These are phyloP conservation scores for Nakaseomyces bracarensis DNA, from an alignment of 1,139 yeast species.

Conservation along the genomic window DNA sequence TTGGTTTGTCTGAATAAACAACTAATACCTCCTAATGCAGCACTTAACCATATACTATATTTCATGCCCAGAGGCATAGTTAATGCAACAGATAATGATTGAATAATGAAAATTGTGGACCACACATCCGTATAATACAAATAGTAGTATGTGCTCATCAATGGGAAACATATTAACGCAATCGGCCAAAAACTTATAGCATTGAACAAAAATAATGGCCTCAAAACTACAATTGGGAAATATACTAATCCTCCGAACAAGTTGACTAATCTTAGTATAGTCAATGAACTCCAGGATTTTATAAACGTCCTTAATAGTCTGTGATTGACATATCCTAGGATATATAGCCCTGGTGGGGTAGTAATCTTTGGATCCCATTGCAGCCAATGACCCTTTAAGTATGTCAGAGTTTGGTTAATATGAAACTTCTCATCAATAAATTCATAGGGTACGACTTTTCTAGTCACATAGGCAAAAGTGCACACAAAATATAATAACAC, in stretches of 20 bases:
- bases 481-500: slow-evolving; percentile 18
- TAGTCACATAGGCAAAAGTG: slow-evolving; percentile 23
- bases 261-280: slow-evolving; percentile 50
- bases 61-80: slow-evolving; percentile 32
- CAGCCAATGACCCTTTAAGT: slow-evolving; percentile 50
- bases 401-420: slow-evolving; percentile 64
- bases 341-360: slow-evolving; percentile 91
- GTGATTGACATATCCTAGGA: slow-evolving; percentile 46
- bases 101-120: slow-evolving; percentile 66
- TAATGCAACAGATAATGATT: slow-evolving; percentile 38
- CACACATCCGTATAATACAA: slow-evolving; percentile 90
- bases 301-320: slow-evolving; percentile 28
- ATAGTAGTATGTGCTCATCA: slow-evolving; percentile 62
- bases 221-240: slow-evolving; percentile 39
- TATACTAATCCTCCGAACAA: slow-evolving; percentile 53
- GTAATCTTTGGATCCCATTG: slow-evolving; percentile 88
- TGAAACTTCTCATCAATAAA: slow-evolving; percentile 75
- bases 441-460: slow-evolving; percentile 23
- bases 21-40: slow-evolving; percentile 47
- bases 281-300: slow-evolving; percentile 33
- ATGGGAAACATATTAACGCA: slow-evolving; percentile 54
- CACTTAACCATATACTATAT: slow-evolving; percentile 34
- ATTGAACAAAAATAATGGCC: slow-evolving; percentile 33
- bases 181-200: slow-evolving; percentile 42
- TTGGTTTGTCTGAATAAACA: slow-evolving; percentile 84